Evolutionary conservation across 495 filamentous ascomycete species (phyloP).

Genomic region (Daldinia concentrica): DNA sequence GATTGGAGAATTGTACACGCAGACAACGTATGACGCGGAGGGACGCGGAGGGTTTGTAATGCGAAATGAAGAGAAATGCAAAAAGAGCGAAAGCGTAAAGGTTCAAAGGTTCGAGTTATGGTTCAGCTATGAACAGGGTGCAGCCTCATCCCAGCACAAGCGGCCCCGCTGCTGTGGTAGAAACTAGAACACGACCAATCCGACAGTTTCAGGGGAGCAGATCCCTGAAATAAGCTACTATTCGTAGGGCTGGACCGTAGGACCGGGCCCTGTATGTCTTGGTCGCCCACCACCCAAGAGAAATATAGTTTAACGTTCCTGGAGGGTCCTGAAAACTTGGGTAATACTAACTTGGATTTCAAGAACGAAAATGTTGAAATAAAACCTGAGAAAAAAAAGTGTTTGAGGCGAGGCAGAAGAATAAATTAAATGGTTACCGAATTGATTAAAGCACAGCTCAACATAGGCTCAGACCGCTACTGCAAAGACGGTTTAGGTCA

Average conservation of each 20-base stretch:
- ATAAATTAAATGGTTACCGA: slow-evolving; percentile 15
- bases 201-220: slow-evolving; percentile 34
- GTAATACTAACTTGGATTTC: slow-evolving; percentile 4
- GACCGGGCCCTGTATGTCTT: slow-evolving; percentile 43
- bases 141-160: slow-evolving; percentile 39
- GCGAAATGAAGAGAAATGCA: slow-evolving; percentile 39
- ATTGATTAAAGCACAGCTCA: slow-evolving; percentile 22
- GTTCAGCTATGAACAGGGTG: slow-evolving; percentile 35
- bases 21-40: slow-evolving; percentile 1
- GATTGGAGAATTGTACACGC: background rate
- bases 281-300: slow-evolving; percentile 33
- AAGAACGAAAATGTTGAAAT: background rate
- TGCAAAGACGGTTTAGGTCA: slow-evolving; percentile 16
- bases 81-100: slow-evolving; percentile 23
- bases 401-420: background rate
- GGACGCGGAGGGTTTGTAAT: slow-evolving; percentile 27
- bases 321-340: background rate
- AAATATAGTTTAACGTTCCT: background rate
- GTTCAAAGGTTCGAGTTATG: slow-evolving; percentile 16
- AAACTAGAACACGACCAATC: slow-evolving; percentile 36
- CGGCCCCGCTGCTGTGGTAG: slow-evolving; percentile 22
- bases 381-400: background rate
- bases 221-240: slow-evolving; percentile 41
- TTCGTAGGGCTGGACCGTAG: slow-evolving; percentile 43
- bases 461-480: slow-evolving; percentile 32